Evolutionary conservation across 163 green algal genomes (phyloP), one percentile per base, ranked within the genome.

Genomic region (Scenedesmus sp.): DNA sequence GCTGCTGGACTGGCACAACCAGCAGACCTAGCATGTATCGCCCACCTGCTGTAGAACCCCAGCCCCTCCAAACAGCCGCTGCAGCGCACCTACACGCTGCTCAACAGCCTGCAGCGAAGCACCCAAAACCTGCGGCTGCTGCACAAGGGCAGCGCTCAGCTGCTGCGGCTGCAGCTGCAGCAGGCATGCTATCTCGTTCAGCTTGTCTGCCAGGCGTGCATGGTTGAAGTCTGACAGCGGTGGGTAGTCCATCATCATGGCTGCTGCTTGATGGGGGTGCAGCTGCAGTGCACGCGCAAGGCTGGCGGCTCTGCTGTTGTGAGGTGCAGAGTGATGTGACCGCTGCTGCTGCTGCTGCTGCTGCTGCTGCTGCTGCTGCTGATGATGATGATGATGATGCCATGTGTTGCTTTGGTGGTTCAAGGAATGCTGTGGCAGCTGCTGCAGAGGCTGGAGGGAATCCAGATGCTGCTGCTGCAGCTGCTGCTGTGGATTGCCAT

Each of bases 141-240:
- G 42, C n/a, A 56, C 46, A 30, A 90, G 70, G 3, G 85, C 70
- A 1, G 53, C 24, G 35, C n/a, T 42, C 6, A 90, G 72, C 68
- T 70, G 65, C 22, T 72, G 30, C 43, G 85, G 46, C 5, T 73
- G 72, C 70, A 90, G 18, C n/a, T 78, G 44, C 70, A 90, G 85
- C n/a, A 90, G 30, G 13, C 40, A n/a, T 5, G 85, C 49, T 46
- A 90, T 37, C 49, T 90, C 70, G 3, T 33, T 6, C 0, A 84
- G 30, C 49, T 90, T 90, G 46, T 85, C 72, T 83, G 85, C 85
- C 15, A 90, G 46, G 40, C 20, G 26, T 13, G 6, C 68, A 40
- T 90, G 85, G 72, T 73, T 84, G 33, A 59, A 90, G 85, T 90
- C 78, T n/a, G 16, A 20, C 1, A 90, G 46, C 18, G 46, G 30